phyloP scores from a whole-genome alignment of 1,139 yeast species.

The Yamadazyma buinensis region DNA sequence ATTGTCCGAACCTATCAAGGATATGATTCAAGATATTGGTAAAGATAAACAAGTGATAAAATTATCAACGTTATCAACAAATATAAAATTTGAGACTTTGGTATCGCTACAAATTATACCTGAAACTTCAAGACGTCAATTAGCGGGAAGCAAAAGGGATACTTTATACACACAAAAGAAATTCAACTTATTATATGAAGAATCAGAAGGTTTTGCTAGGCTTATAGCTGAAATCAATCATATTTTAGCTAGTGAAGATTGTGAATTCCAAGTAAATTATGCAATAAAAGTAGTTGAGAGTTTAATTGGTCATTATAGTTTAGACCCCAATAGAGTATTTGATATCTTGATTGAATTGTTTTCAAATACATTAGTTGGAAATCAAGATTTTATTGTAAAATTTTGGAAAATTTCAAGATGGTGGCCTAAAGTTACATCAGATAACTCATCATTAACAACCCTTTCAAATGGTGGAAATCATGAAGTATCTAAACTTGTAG shows the following conservation, averaged over 20 bases:
- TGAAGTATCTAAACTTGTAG: conserved; percentile 58
- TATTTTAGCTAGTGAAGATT: conserved; percentile 40
- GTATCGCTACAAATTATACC: conserved; percentile 39
- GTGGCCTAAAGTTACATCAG: conserved; percentile 55
- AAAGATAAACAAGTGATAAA: conserved; percentile 31
- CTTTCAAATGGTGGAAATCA: conserved; percentile 53
- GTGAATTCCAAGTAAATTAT: conserved; percentile 39
- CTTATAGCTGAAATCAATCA: conserved; percentile 50
- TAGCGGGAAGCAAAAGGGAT: conserved; percentile 47
- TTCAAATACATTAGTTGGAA: conserved; percentile 39
- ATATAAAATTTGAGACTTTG: conserved; percentile 34
- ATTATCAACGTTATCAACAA: conserved; percentile 32
- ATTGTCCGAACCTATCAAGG: conserved; percentile 22
- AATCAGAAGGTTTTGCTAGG: conserved; percentile 76
- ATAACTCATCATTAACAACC: conserved; percentile 24
- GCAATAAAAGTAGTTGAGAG: conserved; percentile 52
- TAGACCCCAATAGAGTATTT: conserved; percentile 73
- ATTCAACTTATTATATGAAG: conserved; percentile 74
- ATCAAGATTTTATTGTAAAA: conserved; percentile 43
- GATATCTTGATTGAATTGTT: conserved; percentile 57
- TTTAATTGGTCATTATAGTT: conserved; percentile 69
- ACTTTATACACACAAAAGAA: conserved; percentile 67
- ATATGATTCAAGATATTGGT: conserved; percentile 23
- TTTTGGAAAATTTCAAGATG: conserved; percentile 54
- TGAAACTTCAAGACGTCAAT: conserved; percentile 32